Evolutionary conservation across 1,139 yeast genomes (phyloP).

Genomic region (Schwanniomyces etchellsii): DNA sequence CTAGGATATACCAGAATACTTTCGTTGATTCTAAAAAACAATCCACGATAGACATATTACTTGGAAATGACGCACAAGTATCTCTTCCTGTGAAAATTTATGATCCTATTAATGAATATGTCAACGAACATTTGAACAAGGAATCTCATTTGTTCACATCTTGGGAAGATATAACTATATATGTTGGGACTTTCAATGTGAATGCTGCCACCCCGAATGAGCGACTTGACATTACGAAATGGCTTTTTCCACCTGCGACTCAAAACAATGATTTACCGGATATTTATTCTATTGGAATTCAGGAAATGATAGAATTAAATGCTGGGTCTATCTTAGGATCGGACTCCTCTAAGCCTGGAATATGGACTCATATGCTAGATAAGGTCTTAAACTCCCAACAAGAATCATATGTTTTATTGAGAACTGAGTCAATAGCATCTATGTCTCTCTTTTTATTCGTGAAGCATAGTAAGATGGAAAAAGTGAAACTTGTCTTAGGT

Average conservation of each 20-base stretch:
- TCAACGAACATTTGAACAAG: conserved; percentile 52
- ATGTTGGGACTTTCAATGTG: conserved; percentile 84
- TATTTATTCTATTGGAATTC: conserved; percentile 80
- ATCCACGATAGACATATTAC: conserved; percentile 72
- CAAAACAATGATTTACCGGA: conserved; percentile 50
- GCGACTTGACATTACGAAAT: conserved; percentile 54
- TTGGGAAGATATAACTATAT: conserved; percentile 53
- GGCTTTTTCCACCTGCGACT: conserved; percentile 76
- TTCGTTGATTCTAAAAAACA: conserved; percentile 92
- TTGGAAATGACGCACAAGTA: conserved; percentile 71
- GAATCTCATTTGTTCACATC: conserved; percentile 56
- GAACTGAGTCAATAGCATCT: conserved; percentile 42
- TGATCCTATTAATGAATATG: conserved; percentile 86
- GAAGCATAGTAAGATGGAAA: conserved; percentile 43
- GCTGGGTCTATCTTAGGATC: conserved; percentile 77
- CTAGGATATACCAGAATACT: conserved; percentile 91
- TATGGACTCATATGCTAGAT: conserved; percentile 58
- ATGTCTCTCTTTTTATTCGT: conserved; percentile 36
- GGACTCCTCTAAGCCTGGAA: conserved; percentile 56
- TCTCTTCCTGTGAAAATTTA: conserved; percentile 68
- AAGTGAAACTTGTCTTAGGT: conserved; percentile 73
- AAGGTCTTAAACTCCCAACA: conserved; percentile 46
- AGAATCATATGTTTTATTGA: conserved; percentile 31
- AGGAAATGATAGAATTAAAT: conserved; percentile 86
- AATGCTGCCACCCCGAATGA: conserved; percentile 61